Conservation (phyloP, 352 stramenopile species). For the Halophytophthora batemanensis region DNA sequence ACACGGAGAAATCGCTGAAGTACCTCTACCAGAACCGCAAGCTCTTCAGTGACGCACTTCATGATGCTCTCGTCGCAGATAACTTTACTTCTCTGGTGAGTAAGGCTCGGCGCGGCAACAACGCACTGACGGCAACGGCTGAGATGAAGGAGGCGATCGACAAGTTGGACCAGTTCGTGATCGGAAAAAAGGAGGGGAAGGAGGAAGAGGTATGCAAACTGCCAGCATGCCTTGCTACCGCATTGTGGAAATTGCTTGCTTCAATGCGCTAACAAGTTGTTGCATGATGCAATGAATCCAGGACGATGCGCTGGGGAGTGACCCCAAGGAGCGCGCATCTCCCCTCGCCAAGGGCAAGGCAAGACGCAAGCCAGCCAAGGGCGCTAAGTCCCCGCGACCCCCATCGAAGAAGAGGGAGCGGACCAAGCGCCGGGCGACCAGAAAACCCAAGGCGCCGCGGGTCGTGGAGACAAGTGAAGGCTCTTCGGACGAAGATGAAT, state of each 20-base stretch:
- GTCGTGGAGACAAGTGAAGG: constrained; percentile 17
- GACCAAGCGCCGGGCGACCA: constrained; percentile 24
- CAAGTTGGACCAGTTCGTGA: constrained; percentile 60
- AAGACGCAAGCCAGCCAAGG: constrained; percentile 27
- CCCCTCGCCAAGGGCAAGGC: constrained; percentile 30
- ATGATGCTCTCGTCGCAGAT: constrained; percentile 89
- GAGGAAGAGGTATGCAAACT: constrained; percentile 32
- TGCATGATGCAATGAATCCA: constrained; percentile 1
- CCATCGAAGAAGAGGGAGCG: constrained; percentile 28
- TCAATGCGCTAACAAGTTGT: constrained; percentile 1
- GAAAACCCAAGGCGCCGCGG: constrained; percentile 21
- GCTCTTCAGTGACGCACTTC: constrained; percentile 91
- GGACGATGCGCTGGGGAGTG: constrained; percentile 18
- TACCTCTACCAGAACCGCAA: constrained; percentile 88
- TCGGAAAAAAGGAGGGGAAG: constrained; percentile 44
- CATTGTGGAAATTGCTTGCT: not conserved
- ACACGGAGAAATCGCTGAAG: constrained; percentile 94
- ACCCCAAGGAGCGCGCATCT: constrained; percentile 25
- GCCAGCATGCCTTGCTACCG: too few relatives aligned
- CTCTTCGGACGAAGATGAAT: constrained; percentile 27
- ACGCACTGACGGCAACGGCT: constrained; percentile 30
- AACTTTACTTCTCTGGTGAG: constrained; percentile 88
- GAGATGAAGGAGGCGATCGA: constrained; percentile 78
- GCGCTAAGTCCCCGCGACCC: constrained; percentile 14
- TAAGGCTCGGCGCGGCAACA: constrained; percentile 44